Percentiles rank a stretch among this genome's conserved stretches.
These are phyloP conservation scores for Cytospora chrysosperma DNA, from an alignment of 2,329 filamentous ascomycete species.

Conservation along the genomic window DNA sequence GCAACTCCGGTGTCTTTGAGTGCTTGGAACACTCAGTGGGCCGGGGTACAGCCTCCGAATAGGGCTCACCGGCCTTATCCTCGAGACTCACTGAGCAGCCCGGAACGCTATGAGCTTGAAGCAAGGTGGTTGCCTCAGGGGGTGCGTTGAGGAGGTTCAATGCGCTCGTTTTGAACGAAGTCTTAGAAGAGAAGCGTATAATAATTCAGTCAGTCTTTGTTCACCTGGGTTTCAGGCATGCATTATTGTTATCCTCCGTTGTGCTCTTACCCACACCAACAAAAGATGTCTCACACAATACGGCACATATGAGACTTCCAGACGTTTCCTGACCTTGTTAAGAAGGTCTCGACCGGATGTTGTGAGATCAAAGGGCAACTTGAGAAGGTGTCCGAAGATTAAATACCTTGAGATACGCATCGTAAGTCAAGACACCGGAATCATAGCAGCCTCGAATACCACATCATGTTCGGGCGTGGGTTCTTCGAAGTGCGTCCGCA, in stretches of 20 bases:
- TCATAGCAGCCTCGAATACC: neutral
- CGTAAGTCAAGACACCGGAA: neutral
- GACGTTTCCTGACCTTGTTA: neutral
- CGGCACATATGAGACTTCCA: neutral
- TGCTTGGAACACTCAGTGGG: conserved; percentile 12
- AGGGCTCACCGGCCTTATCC: conserved; percentile 14
- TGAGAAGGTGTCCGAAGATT: neutral
- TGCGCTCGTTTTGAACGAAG: neutral
- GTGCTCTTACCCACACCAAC: neutral
- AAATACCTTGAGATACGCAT: conserved; percentile 1
- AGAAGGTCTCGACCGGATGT: neutral
- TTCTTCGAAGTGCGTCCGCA: neutral
- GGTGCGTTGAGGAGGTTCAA: neutral
- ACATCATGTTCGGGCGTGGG: conserved; percentile 3
- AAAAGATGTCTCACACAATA: conserved; percentile 8
- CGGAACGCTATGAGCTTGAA: conserved; percentile 14
- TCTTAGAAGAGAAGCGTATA: neutral
- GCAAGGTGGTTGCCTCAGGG: conserved; percentile 21
- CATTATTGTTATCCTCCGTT: neutral
- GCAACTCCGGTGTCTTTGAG: conserved; percentile 20
- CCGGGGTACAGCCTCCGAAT: conserved; percentile 8
- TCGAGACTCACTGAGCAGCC: conserved; percentile 1
- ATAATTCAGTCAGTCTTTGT: conserved; percentile 17
- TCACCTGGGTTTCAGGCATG: neutral
- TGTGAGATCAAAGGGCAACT: neutral